Evolutionary conservation across 768 basidiomycete genomes (phyloP).

Genomic region (Serendipita sp.): DNA sequence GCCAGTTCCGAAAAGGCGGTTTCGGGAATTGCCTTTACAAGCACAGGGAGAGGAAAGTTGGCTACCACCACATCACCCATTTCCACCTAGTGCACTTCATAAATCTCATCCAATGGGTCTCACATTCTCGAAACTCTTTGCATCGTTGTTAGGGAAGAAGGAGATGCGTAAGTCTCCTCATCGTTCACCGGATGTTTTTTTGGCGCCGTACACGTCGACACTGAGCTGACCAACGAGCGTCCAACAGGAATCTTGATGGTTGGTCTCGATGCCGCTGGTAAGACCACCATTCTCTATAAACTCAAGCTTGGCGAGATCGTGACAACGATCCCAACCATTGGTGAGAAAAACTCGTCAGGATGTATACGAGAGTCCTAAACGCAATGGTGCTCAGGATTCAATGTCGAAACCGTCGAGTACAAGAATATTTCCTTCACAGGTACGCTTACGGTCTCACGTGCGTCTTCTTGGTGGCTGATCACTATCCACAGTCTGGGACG

Average conservation of each 20-base stretch:
- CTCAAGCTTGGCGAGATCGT: conserved; percentile 99
- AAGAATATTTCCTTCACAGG: conserved; percentile 98
- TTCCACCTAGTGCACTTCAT: background rate
- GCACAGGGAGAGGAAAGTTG: background rate
- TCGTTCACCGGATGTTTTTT: conserved; percentile 14
- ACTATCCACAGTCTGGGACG: conserved; percentile 71
- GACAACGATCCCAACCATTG: conserved; percentile 99
- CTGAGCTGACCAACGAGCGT: conserved; percentile 16
- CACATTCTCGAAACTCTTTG: conserved; percentile 37
- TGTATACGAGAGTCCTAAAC: background rate
- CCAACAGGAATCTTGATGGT: conserved; percentile 95
- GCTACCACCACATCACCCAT: background rate
- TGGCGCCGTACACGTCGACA: conserved; percentile 14
- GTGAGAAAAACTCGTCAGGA: conserved; percentile 29
- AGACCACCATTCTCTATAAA: conserved; percentile 98
- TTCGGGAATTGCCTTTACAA: too few relatives aligned
- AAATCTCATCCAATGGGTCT: conserved; percentile 23
- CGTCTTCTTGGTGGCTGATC: background rate
- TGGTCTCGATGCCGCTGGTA: conserved; percentile 98
- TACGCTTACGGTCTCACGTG: background rate
- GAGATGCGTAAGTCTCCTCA: conserved; percentile 80
- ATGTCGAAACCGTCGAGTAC: conserved; percentile 99
- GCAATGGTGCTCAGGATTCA: conserved; percentile 55
- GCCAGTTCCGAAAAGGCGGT: too few relatives aligned
- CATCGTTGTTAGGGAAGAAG: conserved; percentile 90